phyloP scores from a whole-genome alignment of 352 stramenopile genomes.

The Globisporangium radiosum region DNA sequence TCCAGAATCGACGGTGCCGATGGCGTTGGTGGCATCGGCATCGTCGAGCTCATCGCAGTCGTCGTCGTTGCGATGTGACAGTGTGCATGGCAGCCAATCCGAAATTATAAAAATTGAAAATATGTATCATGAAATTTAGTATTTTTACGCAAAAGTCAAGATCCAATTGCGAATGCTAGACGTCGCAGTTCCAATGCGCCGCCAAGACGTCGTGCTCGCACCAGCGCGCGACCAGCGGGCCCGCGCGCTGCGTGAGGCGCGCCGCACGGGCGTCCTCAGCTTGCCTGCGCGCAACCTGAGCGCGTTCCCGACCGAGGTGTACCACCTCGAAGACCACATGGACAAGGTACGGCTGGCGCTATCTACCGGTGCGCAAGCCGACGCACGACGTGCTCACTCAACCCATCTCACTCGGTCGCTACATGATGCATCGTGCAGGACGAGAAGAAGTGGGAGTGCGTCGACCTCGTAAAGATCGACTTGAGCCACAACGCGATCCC shows the following conservation, averaged over 20 bases:
- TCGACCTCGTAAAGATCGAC: constrained; percentile 75
- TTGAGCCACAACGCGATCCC: constrained; percentile 74
- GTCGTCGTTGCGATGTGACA: background rate
- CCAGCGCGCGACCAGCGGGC: constrained; percentile 46
- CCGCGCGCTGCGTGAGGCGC: constrained; percentile 55
- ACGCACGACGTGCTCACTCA: background rate
- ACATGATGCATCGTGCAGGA: constrained; percentile 23
- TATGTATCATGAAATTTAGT: background rate
- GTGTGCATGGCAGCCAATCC: background rate
- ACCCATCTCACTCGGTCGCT: background rate
- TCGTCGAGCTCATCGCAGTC: too few relatives aligned
- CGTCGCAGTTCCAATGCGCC: constrained; percentile 11
- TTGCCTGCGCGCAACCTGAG: constrained; percentile 47
- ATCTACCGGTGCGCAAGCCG: background rate
- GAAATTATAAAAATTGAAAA: too few relatives aligned
- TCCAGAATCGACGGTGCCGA: constrained; percentile 5
- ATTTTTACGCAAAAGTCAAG: background rate
- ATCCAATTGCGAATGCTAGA: background rate
- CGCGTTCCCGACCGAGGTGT: constrained; percentile 62
- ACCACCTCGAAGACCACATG: constrained; percentile 71
- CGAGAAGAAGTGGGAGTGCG: constrained; percentile 82
- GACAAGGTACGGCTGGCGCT: constrained; percentile 34
- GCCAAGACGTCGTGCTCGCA: constrained; percentile 47
- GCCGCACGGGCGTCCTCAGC: constrained; percentile 52
- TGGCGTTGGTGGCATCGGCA: background rate